phyloP scores from a whole-genome alignment of 1,139 yeast genomes.

The Debaryomyces sp. region DNA sequence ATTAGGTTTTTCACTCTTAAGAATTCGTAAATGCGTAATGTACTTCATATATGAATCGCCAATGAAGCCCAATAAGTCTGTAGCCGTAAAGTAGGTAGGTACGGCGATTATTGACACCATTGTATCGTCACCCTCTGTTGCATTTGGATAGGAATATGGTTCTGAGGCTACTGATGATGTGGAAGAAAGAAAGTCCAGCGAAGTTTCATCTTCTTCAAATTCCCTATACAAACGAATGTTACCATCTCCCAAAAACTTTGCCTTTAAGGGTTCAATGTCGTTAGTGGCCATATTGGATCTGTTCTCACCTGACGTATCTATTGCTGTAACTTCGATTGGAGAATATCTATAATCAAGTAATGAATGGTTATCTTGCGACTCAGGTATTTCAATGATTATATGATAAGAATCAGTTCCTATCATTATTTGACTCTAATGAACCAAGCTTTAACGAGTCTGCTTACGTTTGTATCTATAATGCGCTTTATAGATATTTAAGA shows the following conservation, averaged over 20 bases:
- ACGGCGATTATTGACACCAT: constrained; percentile 81
- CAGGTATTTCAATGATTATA: constrained; percentile 32
- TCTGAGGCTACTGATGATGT: background rate
- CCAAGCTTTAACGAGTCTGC: background rate
- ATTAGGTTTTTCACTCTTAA: constrained; percentile 68
- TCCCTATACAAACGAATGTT: constrained; percentile 69
- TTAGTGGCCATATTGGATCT: constrained; percentile 16
- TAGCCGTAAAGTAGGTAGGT: constrained; percentile 86
- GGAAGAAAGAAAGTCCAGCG: constrained; percentile 5
- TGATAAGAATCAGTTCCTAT: constrained; percentile 50
- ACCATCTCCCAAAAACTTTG: constrained; percentile 70
- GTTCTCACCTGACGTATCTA: constrained; percentile 22
- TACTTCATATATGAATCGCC: constrained; percentile 60
- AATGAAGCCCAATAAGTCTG: constrained; percentile 78
- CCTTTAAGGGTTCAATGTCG: constrained; percentile 53
- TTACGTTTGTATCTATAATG: background rate
- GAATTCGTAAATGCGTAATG: constrained; percentile 72
- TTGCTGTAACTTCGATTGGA: constrained; percentile 29
- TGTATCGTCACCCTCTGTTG: constrained; percentile 52
- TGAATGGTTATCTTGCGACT: constrained; percentile 9
- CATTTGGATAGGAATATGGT: background rate
- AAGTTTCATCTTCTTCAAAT: constrained; percentile 29
- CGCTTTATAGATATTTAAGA: background rate
- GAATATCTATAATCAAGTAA: constrained; percentile 39
- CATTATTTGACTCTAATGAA: constrained; percentile 23